A percentile compares a stretch with the other conserved stretches of the same genome.
phyloP scores from a whole-genome alignment of 306 rosid genomes.

The Rosa persica region DNA sequence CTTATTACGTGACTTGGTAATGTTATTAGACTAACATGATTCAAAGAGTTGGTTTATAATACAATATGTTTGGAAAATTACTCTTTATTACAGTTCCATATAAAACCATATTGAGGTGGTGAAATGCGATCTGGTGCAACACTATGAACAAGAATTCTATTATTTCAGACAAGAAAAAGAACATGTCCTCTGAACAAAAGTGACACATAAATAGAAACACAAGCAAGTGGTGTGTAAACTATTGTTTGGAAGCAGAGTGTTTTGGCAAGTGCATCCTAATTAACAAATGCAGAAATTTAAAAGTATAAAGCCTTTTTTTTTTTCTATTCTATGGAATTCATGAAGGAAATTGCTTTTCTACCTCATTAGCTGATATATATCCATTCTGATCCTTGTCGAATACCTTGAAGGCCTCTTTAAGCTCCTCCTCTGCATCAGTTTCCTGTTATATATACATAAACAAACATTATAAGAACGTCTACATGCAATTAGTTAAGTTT shows the following conservation, averaged over 20 bases:
- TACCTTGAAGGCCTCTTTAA: constrained; percentile 90
- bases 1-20: background rate
- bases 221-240: background rate
- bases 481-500: background rate
- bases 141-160: background rate
- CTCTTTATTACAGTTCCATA: background rate
- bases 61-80: background rate
- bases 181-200: background rate
- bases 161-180: constrained; percentile 3
- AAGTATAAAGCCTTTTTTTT: background rate
- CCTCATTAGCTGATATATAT: constrained; percentile 91
- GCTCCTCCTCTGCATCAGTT: constrained; percentile 86
- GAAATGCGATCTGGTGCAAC: constrained; percentile 5
- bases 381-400: constrained; percentile 97
- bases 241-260: background rate
- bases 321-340: background rate
- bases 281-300: background rate
- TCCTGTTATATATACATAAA: constrained; percentile 43
- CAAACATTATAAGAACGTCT: background rate
- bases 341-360: constrained; percentile 13
- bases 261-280: background rate
- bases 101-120: background rate
- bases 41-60: background rate
- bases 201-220: background rate
- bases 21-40: background rate